These are phyloP conservation scores for Naganishia vishniacii DNA, from an alignment of 768 basidiomycete genomes.

Conservation along the genomic window DNA sequence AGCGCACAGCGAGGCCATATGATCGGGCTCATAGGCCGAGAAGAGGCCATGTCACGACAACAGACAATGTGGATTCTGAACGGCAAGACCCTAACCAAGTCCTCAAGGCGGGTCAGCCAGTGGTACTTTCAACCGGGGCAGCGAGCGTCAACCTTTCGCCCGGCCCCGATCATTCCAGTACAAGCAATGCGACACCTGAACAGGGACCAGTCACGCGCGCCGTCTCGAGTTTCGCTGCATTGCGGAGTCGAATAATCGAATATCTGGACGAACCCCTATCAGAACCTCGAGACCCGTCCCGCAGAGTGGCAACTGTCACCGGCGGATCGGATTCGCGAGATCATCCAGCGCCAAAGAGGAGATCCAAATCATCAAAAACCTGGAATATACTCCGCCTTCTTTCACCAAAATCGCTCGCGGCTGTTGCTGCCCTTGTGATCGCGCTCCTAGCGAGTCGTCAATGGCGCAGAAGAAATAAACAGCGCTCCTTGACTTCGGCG, in stretches of 20 bases:
- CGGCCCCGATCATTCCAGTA: too few relatives aligned
- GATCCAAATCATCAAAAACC: not conserved
- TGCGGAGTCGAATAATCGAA: constrained; percentile 8
- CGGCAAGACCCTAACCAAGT: not conserved
- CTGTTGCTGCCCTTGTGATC: not conserved
- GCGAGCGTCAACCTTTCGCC: too few relatives aligned
- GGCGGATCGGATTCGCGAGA: not conserved
- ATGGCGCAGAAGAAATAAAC: not conserved
- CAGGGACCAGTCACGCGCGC: constrained; percentile 3
- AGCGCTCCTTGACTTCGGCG: not conserved
- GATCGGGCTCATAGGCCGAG: not conserved
- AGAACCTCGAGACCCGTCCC: not conserved
- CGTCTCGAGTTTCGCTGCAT: constrained; percentile 6
- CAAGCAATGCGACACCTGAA: not conserved
- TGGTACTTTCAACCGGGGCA: too few relatives aligned
- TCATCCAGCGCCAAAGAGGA: not conserved
- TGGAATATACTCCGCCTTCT: not conserved
- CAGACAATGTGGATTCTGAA: not conserved
- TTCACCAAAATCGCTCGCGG: not conserved
- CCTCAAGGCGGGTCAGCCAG: too few relatives aligned
- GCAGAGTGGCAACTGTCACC: not conserved
- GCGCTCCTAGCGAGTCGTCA: constrained; percentile 1
- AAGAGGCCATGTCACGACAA: not conserved
- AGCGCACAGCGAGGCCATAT: constrained; percentile 4
- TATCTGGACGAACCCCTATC: constrained; percentile 10